Evolutionary conservation across 179 eudicot genomes (phyloP).

Genomic region (Spinacia oleracea): DNA sequence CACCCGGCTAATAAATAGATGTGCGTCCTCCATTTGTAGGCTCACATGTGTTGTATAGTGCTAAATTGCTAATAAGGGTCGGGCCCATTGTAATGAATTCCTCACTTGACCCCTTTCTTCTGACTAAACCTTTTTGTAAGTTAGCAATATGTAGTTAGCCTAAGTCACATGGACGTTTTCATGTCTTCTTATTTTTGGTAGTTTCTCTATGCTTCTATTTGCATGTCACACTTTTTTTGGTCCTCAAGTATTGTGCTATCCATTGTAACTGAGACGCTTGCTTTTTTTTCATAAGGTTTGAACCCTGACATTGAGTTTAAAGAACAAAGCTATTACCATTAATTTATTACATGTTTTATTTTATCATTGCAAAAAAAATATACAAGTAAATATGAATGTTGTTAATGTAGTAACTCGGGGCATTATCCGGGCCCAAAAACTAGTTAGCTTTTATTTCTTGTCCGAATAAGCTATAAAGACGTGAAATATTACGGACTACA

Average conservation of each 20-base stretch:
- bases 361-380: no score
- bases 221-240: background rate
- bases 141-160: background rate
- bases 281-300: no score
- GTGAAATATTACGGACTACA: no score
- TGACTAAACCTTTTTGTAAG: background rate
- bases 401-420: no score
- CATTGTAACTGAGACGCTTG: no score
- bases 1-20: background rate
- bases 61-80: background rate
- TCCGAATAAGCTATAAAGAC: no score
- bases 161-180: background rate
- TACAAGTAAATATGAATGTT: no score
- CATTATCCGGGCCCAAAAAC: no score
- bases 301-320: no score
- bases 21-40: background rate
- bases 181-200: background rate
- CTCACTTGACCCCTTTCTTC: background rate
- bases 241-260: background rate
- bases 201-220: background rate
- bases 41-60: constrained; percentile 7
- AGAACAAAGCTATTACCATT: no score
- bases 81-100: background rate
- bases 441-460: no score
- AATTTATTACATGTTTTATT: no score